Evolutionary conservation across 2,329 filamentous ascomycete species (phyloP).

Genomic region (Verticillium zaregamsianum): DNA sequence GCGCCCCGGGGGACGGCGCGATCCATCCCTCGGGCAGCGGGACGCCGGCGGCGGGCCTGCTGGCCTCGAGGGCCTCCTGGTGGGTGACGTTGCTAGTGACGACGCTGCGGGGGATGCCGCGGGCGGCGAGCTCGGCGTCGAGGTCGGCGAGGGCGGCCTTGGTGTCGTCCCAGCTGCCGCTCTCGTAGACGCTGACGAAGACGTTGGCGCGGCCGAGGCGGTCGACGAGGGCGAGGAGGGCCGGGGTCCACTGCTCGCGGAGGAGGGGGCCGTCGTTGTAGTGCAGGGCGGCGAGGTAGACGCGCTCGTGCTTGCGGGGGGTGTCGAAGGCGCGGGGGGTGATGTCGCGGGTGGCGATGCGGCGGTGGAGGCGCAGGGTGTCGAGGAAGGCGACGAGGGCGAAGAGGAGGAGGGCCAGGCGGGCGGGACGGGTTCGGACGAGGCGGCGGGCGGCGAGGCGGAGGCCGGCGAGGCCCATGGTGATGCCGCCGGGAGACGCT

Average conservation of each 20-base stretch:
- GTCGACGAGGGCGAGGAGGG: slow-evolving; percentile 52
- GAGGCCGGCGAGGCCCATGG: background rate
- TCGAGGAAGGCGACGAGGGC: slow-evolving; percentile 33
- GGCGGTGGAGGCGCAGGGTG: slow-evolving; percentile 27
- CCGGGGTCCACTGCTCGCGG: slow-evolving; percentile 57
- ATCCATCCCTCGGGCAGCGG: slow-evolving; percentile 56
- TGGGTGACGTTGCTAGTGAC: slow-evolving; percentile 57
- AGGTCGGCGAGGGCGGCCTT: slow-evolving; percentile 57
- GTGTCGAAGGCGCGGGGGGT: slow-evolving; percentile 6
- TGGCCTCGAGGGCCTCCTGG: slow-evolving; percentile 44
- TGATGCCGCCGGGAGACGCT: background rate
- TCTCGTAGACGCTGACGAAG: slow-evolving; percentile 64
- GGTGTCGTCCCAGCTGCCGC: slow-evolving; percentile 65
- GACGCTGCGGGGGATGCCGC: slow-evolving; percentile 51
- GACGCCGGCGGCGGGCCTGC: slow-evolving; percentile 5
- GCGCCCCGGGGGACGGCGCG: slow-evolving; percentile 42
- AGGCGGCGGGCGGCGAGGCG: slow-evolving; percentile 25
- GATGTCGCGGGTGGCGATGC: slow-evolving; percentile 3
- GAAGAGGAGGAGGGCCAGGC: slow-evolving; percentile 28
- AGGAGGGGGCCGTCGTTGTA: slow-evolving; percentile 63
- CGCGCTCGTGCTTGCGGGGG: slow-evolving; percentile 29
- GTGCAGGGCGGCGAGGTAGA: slow-evolving; percentile 67
- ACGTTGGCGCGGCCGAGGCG: slow-evolving; percentile 60
- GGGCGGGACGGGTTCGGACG: slow-evolving; percentile 28
- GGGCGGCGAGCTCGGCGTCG: slow-evolving; percentile 45